These are phyloP conservation scores for Polyplosphaeria fusca DNA, from an alignment of 495 filamentous ascomycete species.

Conservation along the genomic window DNA sequence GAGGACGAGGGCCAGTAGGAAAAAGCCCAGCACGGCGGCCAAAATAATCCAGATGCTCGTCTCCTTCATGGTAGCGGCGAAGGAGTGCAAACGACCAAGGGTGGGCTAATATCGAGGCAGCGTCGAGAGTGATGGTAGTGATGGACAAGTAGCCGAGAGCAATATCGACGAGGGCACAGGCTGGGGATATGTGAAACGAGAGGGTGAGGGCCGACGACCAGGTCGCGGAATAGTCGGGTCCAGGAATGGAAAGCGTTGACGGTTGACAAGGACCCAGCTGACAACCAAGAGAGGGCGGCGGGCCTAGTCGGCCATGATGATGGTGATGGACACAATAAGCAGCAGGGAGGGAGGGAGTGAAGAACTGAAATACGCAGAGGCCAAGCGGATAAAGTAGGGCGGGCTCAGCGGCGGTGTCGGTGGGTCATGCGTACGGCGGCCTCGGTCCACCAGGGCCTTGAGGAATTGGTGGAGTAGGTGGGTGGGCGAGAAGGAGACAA, in stretches of 20 bases:
- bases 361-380: neutral
- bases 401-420: conserved; percentile 12
- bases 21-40: conserved; percentile 22
- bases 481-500: conserved; percentile 2
- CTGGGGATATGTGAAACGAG: neutral
- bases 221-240: neutral
- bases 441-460: conserved; percentile 23
- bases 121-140: conserved; percentile 5
- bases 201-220: neutral
- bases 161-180: neutral
- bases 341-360: neutral
- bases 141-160: neutral
- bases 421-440: conserved; percentile 28
- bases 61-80: conserved; percentile 14
- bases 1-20: conserved; percentile 18
- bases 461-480: conserved; percentile 14
- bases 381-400: conserved; percentile 15
- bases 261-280: conserved; percentile 11
- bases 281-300: neutral
- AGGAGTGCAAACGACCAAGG: too few species aligned
- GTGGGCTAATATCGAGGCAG: neutral
- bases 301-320: conserved; percentile 13
- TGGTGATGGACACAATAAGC: neutral
- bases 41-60: conserved; percentile 30
- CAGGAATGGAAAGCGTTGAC: neutral